Percentiles rank a stretch among this genome's conserved stretches.
Evolutionary conservation across 2,329 filamentous ascomycete genomes (phyloP).

Genomic region (Fusarium nodosum): DNA sequence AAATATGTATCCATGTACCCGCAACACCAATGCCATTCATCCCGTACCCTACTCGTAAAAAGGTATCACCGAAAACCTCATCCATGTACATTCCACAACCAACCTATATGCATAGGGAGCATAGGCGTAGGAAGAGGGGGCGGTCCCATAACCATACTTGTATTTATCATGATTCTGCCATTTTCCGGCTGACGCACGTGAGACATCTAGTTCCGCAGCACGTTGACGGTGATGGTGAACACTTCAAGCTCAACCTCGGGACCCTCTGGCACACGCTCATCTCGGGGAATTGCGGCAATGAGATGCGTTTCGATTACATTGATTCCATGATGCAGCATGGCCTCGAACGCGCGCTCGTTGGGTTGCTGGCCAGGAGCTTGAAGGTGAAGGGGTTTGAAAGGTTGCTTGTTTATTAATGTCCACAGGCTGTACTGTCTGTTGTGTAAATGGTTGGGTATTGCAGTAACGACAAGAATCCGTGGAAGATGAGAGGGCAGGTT

Average conservation of each 20-base stretch:
- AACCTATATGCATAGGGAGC: neutral
- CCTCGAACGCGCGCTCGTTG: slow-evolving; percentile 80
- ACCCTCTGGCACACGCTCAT: slow-evolving; percentile 68
- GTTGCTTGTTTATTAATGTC: slow-evolving; percentile 76
- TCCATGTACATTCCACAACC: neutral
- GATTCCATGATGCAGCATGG: slow-evolving; percentile 76
- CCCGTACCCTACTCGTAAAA: slow-evolving; percentile 25
- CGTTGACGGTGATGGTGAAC: slow-evolving; percentile 80
- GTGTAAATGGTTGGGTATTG: slow-evolving; percentile 72
- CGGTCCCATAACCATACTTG: neutral
- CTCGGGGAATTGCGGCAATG: slow-evolving; percentile 76
- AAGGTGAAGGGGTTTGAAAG: slow-evolving; percentile 63
- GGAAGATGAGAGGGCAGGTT: slow-evolving; percentile 76
- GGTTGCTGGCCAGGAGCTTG: slow-evolving; percentile 69
- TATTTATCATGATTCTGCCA: slow-evolving; percentile 14
- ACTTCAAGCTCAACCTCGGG: slow-evolving; percentile 82
- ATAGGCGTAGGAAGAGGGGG: neutral
- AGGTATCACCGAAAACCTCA: slow-evolving; percentile 10
- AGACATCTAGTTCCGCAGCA: slow-evolving; percentile 64
- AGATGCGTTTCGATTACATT: slow-evolving; percentile 85
- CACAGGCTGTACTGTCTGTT: slow-evolving; percentile 82
- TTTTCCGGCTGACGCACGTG: slow-evolving; percentile 10
- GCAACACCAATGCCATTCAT: slow-evolving; percentile 29
- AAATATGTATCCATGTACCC: slow-evolving; percentile 12
- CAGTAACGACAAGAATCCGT: slow-evolving; percentile 78